Evolutionary conservation across 208 protist genomes (phyloP), one percentile per base, ranked within the genome.

Genomic region (Leishmania mexicana): DNA sequence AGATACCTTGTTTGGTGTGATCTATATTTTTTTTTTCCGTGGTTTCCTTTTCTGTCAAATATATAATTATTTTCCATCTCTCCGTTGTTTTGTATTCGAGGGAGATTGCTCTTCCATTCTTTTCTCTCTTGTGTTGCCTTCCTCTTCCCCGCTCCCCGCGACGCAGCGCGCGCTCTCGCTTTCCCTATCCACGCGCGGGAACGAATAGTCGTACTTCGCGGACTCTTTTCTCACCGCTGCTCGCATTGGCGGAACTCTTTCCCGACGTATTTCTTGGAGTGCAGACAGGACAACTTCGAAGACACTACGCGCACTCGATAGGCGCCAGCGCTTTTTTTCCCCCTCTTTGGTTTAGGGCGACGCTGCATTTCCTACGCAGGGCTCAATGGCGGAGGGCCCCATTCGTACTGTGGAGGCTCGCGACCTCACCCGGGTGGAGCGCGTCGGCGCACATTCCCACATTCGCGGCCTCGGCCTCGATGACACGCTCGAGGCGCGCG

Each of bases 381-480:
- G 28, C 70, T 38, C 70, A 67, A 97, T 95, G 92, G 64, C 91
- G 17, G 93, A 94, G 76, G 78, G 86, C 47, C 88, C 75, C 6
- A 95, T 98, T 83, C 95, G 94, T 19, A 96, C 95, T 13, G 93
- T 95, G 72, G 98, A 99, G 89, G 95, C 94, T n/a, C 98, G 98
- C 80, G 98, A 99, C 84, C 89, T 99, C 54, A 99, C 97, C 21
- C 92, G 98, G 31, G 97, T 99, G 45, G 98, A 99, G 91, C 95
- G 99, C 47, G 99, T 99, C 57, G 99, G 98, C 81, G 98, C 99
- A 8, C 99, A 99, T 87, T 99, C 99, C 15, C 99, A 99, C 94
- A 99, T 99, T 92, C 96, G 98, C 76, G 99, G 99, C 31, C 95
- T 99, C 0, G 99, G 99, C 60, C 93, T 99, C 51, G 98, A 99